Percentiles rank a stretch among this genome's conserved stretches.
Evolutionary conservation across 2,329 filamentous ascomycete genomes (phyloP).

Genomic region (Camillea tinctor): DNA sequence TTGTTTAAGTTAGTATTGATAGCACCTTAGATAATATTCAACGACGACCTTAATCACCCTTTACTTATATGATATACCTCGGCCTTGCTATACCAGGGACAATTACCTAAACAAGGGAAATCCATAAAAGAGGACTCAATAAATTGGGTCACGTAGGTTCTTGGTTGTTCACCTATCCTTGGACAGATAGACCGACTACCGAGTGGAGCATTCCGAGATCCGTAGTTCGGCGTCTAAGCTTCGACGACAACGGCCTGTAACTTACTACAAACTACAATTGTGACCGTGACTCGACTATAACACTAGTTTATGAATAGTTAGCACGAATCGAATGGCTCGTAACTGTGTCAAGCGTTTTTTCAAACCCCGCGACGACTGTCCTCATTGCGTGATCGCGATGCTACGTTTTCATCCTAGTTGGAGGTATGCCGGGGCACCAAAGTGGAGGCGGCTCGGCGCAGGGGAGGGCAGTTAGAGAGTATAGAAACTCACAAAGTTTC

Average conservation of each 20-base stretch:
- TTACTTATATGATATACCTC: no score
- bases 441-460: not conserved
- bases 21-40: no score
- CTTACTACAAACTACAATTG: not conserved
- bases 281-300: not conserved
- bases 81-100: not conserved
- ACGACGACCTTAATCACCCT: no score
- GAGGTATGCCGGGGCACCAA: not conserved
- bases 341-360: no score
- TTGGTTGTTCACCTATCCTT: not conserved
- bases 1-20: no score
- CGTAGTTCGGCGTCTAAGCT: conserved; percentile 6
- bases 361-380: not conserved
- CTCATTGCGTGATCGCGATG: not conserved
- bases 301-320: not conserved
- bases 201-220: conserved; percentile 19
- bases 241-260: not conserved
- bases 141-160: not conserved
- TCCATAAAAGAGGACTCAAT: not conserved
- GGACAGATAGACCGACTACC: conserved; percentile 15
- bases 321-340: not conserved
- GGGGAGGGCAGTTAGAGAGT: not conserved
- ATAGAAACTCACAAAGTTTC: not conserved
- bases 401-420: not conserved
- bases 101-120: not conserved